Evolutionary conservation across 2,329 filamentous ascomycete genomes (phyloP).

Genomic region (Curvularia hawaiiensis): DNA sequence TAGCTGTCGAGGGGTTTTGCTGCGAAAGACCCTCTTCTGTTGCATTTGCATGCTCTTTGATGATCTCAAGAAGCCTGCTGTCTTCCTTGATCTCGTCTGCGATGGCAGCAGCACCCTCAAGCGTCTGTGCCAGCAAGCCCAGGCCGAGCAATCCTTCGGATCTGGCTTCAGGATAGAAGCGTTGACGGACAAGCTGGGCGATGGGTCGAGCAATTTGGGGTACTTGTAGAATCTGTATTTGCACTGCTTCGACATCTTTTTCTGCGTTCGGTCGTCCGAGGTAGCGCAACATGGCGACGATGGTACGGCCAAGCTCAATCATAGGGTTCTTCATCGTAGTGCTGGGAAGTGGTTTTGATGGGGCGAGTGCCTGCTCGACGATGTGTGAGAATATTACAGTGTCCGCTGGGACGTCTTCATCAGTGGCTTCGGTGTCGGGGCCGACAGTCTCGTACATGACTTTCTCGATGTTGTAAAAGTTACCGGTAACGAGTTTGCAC

Average conservation of each 20-base stretch:
- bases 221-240: slow-evolving; percentile 35
- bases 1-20: slow-evolving; percentile 27
- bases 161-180: slow-evolving; percentile 44
- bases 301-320: slow-evolving; percentile 40
- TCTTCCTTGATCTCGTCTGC: slow-evolving; percentile 38
- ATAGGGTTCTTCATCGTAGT: slow-evolving; percentile 48
- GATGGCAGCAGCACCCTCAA: slow-evolving; percentile 35
- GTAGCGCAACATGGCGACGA: slow-evolving; percentile 31
- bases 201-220: slow-evolving; percentile 39
- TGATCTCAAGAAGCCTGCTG: slow-evolving; percentile 34
- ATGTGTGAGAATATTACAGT: slow-evolving; percentile 37
- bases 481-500: slow-evolving; percentile 41
- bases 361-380: slow-evolving; percentile 38
- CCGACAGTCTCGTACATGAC: slow-evolving; percentile 32
- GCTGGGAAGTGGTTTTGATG: slow-evolving; percentile 41
- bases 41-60: slow-evolving; percentile 41
- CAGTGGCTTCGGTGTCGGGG: slow-evolving; percentile 18
- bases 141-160: slow-evolving; percentile 45
- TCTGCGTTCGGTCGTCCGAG: slow-evolving; percentile 27
- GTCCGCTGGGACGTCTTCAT: slow-evolving; percentile 22
- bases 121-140: slow-evolving; percentile 41
- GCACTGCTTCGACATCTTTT: slow-evolving; percentile 31
- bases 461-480: slow-evolving; percentile 38
- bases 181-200: slow-evolving; percentile 40
- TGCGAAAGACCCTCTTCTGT: slow-evolving; percentile 31